Evolutionary conservation across 495 filamentous ascomycete genomes (phyloP), one percentile per base, ranked within the genome.

Genomic region (Lindgomyces ingoldianus): DNA sequence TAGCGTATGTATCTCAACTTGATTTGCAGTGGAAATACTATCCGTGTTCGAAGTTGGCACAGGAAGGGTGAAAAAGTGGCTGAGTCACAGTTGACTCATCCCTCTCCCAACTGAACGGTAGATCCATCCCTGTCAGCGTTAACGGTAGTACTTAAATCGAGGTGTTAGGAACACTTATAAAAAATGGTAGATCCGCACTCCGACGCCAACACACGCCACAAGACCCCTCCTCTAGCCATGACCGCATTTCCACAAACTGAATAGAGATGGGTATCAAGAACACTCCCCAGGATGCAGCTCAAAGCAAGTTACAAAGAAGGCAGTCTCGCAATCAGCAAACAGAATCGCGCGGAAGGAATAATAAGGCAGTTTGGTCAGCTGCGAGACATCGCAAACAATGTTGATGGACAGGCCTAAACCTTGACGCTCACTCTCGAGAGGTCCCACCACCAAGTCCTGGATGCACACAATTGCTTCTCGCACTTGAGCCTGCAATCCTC

Each of bases 361-460:
- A 39, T 45, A 55, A 39, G 46, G 25, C 56, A 65, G 22, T 62
- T 65, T 65, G 57, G 52, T 19, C 22, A 27, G 56, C 64, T 65
- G 27, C 60, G 39, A 19, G 24, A 42, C 29, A 55, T 21, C 62
- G 45, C 56, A 41, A 48, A 57, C 60, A 53, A 57, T 42, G 11
- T 60, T 29, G 52, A 74, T 83, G 79, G 91, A 95, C 90, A 94
- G 93, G 91, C 83, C 91, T 78, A 90, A 86, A 78, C 91, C 91
- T 93, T 96, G 91, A 96, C 85, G 80, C 91, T 89, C 91, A 91
- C 90, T 86, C 89, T 70, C 86, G 89, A 92, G 91, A 93, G 90
- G 91, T 91, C 91, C 91, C 81, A 78, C 70, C 71, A 69, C 68
- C 70, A 49, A 66, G 68, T 60, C 70, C 54, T 59, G 57, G 45